A percentile compares a stretch with the other conserved stretches of the same genome.
Evolutionary conservation across 305 asterid genomes (phyloP).

Genomic region (Striga hermonthica): DNA sequence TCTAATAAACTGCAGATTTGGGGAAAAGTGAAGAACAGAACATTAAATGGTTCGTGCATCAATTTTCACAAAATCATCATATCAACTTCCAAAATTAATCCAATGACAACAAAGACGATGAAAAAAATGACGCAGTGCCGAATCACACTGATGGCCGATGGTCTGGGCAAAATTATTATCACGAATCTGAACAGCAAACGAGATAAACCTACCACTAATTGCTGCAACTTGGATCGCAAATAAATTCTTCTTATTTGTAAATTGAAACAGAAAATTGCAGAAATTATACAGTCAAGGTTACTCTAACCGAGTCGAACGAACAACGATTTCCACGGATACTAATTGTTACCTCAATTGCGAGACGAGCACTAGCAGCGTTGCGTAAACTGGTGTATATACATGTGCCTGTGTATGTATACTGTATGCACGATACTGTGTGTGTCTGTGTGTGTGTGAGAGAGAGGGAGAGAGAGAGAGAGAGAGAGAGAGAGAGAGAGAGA

Average conservation of each 20-base stretch:
- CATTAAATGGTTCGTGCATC: conserved; percentile 13
- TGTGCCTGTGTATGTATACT: too few species aligned
- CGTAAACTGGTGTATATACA: too few species aligned
- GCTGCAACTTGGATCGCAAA: background rate
- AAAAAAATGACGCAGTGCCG: background rate
- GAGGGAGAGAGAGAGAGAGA: conserved; percentile 1
- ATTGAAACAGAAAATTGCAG: background rate
- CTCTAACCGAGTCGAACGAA: background rate
- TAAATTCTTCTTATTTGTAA: background rate
- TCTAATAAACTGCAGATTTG: background rate
- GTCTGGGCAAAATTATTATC: conserved; percentile 1
- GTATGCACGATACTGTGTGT: background rate
- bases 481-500: background rate
- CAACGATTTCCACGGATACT: background rate
- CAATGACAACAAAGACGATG: background rate
- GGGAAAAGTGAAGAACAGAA: background rate
- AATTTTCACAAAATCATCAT: background rate
- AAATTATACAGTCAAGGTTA: background rate
- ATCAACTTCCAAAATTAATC: background rate
- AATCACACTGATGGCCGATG: background rate
- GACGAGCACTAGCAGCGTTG: background rate
- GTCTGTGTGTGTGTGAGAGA: background rate
- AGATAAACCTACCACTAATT: background rate
- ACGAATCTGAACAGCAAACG: conserved; percentile 15
- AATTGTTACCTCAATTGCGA: background rate